phyloP scores from a whole-genome alignment of 2,329 filamentous ascomycete genomes.

The Bimuria novae-zelandiae region DNA sequence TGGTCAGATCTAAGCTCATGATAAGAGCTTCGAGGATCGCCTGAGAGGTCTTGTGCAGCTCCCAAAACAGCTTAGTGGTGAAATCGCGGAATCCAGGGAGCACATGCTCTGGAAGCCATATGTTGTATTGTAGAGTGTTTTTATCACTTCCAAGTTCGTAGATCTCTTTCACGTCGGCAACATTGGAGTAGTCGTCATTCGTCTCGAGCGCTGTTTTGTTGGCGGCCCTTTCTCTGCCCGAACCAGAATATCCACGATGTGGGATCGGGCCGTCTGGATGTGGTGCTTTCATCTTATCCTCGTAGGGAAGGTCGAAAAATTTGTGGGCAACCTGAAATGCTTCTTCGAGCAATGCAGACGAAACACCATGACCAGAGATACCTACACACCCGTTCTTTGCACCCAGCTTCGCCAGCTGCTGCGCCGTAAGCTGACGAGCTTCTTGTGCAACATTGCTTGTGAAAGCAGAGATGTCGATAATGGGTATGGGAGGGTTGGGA shows the following conservation, averaged over 20 bases:
- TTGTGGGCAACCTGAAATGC: slow-evolving; percentile 52
- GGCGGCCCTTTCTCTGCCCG: slow-evolving; percentile 59
- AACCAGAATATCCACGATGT: slow-evolving; percentile 62
- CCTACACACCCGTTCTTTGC: slow-evolving; percentile 58
- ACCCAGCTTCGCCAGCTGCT: no score
- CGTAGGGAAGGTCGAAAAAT: slow-evolving; percentile 51
- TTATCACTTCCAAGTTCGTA: slow-evolving; percentile 54
- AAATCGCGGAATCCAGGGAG: slow-evolving; percentile 54
- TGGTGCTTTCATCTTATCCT: slow-evolving; percentile 55
- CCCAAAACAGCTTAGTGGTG: slow-evolving; percentile 57
- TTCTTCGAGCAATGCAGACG: slow-evolving; percentile 44
- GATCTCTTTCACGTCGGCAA: slow-evolving; percentile 58
- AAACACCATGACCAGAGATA: slow-evolving; percentile 55
- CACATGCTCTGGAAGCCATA: slow-evolving; percentile 53
- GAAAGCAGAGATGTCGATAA: no score
- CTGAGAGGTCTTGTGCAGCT: slow-evolving; percentile 50
- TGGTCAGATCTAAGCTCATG: slow-evolving; percentile 53
- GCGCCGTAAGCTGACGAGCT: no score
- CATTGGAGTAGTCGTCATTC: slow-evolving; percentile 41
- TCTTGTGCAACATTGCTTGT: no score
- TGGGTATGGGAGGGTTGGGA: no score
- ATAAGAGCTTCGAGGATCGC: slow-evolving; percentile 54
- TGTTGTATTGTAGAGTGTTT: slow-evolving; percentile 51
- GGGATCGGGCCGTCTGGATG: slow-evolving; percentile 55
- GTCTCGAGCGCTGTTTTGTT: slow-evolving; percentile 49